phyloP scores from a whole-genome alignment of 2,329 filamentous ascomycete species.

The Phymatotrichopsis omnivora region DNA sequence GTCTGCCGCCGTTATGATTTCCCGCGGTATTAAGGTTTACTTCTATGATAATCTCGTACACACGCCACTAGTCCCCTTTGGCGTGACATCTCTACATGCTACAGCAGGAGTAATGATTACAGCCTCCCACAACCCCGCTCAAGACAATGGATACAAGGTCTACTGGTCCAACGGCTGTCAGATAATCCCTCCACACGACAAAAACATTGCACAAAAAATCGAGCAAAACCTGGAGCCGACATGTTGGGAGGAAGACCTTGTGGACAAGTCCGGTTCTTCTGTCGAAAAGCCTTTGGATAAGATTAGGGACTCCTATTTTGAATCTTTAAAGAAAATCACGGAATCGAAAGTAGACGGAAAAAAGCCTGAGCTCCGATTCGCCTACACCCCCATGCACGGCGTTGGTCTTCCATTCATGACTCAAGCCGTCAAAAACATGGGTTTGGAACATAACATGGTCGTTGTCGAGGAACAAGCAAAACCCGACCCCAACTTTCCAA shows the following conservation, averaged over 20 bases:
- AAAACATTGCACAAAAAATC: constrained; percentile 48
- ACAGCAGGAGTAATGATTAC: constrained; percentile 56
- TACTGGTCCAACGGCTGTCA: constrained; percentile 57
- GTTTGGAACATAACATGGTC: constrained; percentile 39
- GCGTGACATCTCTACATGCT: constrained; percentile 44
- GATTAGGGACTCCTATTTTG: constrained; percentile 38
- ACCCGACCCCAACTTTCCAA: constrained; percentile 55
- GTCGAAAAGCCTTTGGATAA: constrained; percentile 34
- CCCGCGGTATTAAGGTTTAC: constrained; percentile 47
- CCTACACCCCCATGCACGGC: constrained; percentile 50
- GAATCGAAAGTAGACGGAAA: not conserved
- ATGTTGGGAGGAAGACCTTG: constrained; percentile 37
- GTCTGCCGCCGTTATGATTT: constrained; percentile 49
- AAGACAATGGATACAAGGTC: constrained; percentile 59
- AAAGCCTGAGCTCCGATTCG: constrained; percentile 35
- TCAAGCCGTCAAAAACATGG: constrained; percentile 36
- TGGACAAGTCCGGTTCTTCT: constrained; percentile 34
- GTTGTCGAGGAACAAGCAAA: constrained; percentile 38
- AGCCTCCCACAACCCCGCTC: constrained; percentile 50
- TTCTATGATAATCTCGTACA: constrained; percentile 48
- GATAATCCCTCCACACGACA: constrained; percentile 53
- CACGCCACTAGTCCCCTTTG: constrained; percentile 54
- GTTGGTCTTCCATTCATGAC: constrained; percentile 44
- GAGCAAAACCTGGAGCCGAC: constrained; percentile 45
- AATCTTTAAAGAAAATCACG: constrained; percentile 19